Evolutionary conservation across 208 protist species (phyloP).

Genomic region (Acanthamoeba royreba): DNA sequence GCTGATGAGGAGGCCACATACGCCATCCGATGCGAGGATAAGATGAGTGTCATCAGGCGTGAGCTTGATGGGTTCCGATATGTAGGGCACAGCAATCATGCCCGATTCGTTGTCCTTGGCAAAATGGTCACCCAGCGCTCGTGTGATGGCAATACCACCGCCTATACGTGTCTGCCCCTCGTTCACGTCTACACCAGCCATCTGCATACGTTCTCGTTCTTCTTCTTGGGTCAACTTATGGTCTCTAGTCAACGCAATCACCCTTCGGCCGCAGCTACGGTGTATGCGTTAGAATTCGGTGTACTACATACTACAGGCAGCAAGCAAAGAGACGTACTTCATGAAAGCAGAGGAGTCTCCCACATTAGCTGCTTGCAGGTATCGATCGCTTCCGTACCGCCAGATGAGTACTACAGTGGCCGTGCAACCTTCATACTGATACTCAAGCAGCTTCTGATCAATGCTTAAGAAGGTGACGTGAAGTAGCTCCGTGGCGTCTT

Average conservation of each 20-base stretch:
- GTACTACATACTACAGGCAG: too few relatives aligned
- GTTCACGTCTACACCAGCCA: neutral
- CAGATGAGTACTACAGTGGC: constrained; percentile 30
- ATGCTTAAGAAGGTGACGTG: neutral
- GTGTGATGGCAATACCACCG: constrained; percentile 37
- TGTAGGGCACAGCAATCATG: constrained; percentile 37
- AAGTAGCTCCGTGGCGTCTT: neutral
- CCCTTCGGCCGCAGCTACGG: neutral
- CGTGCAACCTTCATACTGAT: constrained; percentile 34
- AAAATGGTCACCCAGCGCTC: constrained; percentile 46
- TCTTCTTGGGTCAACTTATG: constrained; percentile 21
- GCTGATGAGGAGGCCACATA: neutral
- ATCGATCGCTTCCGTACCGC: neutral
- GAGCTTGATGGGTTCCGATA: constrained; percentile 9
- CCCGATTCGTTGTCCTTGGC: constrained; percentile 40
- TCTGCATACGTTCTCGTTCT: neutral
- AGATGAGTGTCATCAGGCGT: constrained; percentile 18
- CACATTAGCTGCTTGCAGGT: constrained; percentile 15
- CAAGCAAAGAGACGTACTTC: neutral
- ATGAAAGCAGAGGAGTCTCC: constrained; percentile 32
- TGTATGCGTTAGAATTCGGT: too few relatives aligned
- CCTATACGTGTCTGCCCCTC: constrained; percentile 47
- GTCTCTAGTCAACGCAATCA: neutral
- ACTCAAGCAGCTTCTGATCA: neutral
- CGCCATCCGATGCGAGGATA: constrained; percentile 36